phyloP scores from a whole-genome alignment of 257 asterid species.

The Apocynum venetum region DNA sequence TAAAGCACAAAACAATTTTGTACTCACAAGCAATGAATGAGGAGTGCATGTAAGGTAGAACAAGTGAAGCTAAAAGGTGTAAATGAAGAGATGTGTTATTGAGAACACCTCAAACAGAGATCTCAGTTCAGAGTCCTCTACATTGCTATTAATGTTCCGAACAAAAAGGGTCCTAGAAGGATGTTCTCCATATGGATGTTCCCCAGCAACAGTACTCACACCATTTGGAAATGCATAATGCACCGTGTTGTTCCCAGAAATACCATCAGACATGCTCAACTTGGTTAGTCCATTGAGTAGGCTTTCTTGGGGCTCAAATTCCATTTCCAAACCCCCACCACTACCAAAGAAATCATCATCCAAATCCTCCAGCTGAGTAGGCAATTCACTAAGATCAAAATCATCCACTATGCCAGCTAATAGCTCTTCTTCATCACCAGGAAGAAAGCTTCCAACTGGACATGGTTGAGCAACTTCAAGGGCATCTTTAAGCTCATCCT shows the following conservation, averaged over 20 bases:
- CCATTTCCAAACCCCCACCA: slow-evolving; percentile 93
- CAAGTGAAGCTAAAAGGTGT: slow-evolving; percentile 2
- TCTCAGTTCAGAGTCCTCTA: slow-evolving; percentile 86
- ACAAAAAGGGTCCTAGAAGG: slow-evolving; percentile 96
- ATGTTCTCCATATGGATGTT: slow-evolving; percentile 97
- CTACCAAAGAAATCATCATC: slow-evolving; percentile 95
- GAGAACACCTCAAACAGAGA: slow-evolving; percentile 77
- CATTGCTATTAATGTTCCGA: slow-evolving; percentile 91
- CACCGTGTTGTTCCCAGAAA: slow-evolving; percentile 38
- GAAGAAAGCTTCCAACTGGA: slow-evolving; percentile 54
- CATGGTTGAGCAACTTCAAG: slow-evolving; percentile 47
- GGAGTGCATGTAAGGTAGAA: not conserved
- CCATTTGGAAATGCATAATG: slow-evolving; percentile 54
- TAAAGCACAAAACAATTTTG: not conserved
- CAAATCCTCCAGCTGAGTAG: slow-evolving; percentile 85
- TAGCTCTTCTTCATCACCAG: slow-evolving; percentile 90
- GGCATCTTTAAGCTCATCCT: slow-evolving; percentile 46
- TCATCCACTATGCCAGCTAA: slow-evolving; percentile 87
- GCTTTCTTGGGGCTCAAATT: slow-evolving; percentile 51
- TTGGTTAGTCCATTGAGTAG: slow-evolving; percentile 47
- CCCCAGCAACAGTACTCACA: slow-evolving; percentile 61
- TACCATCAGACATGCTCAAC: slow-evolving; percentile 44
- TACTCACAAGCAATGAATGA: not conserved
- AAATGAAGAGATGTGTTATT: not conserved
- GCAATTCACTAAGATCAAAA: slow-evolving; percentile 80